Evolutionary conservation across 495 filamentous ascomycete species (phyloP).

Genomic region (Tuber aestivum): DNA sequence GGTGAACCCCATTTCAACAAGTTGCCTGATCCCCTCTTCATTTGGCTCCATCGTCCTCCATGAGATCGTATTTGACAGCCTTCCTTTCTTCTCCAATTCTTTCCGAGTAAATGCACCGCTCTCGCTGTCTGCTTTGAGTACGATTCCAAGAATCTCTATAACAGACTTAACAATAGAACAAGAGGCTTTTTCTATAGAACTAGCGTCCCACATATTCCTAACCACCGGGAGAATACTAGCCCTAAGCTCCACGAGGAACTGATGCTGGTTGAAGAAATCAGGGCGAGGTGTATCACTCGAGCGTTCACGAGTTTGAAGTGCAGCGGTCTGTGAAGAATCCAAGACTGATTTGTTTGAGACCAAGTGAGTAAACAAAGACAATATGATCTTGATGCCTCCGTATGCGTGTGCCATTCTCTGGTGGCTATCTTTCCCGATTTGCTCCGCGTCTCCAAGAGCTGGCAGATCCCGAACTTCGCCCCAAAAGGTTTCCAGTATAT

Average conservation of each 20-base stretch:
- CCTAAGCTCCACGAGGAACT: conserved; percentile 83
- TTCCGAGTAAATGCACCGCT: conserved; percentile 46
- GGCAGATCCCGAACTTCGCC: conserved; percentile 54
- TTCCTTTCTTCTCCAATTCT: conserved; percentile 42
- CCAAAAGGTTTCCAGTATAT: conserved; percentile 67
- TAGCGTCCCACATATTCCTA: conserved; percentile 73
- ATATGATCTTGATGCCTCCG: conserved; percentile 73
- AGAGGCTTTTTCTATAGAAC: conserved; percentile 63
- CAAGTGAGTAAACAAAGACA: conserved; percentile 71
- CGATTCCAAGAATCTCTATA: conserved; percentile 74
- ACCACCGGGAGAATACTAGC: conserved; percentile 75
- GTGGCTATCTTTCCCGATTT: conserved; percentile 46
- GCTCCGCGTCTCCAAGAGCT: conserved; percentile 45
- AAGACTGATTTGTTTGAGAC: conserved; percentile 68
- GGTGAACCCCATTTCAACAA: conserved; percentile 41
- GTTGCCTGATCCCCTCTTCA: conserved; percentile 36
- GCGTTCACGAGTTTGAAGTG: conserved; percentile 55
- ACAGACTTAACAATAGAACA: conserved; percentile 69
- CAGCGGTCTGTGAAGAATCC: conserved; percentile 63
- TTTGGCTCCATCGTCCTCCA: conserved; percentile 42
- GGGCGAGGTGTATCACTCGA: conserved; percentile 50
- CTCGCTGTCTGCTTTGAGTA: conserved; percentile 72
- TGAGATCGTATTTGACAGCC: conserved; percentile 43
- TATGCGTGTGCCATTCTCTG: conserved; percentile 53
- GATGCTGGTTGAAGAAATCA: conserved; percentile 64